Evolutionary conservation across 345 rosid species (phyloP), one percentile per base, ranked within the genome.

Genomic region (Linum lewisii): DNA sequence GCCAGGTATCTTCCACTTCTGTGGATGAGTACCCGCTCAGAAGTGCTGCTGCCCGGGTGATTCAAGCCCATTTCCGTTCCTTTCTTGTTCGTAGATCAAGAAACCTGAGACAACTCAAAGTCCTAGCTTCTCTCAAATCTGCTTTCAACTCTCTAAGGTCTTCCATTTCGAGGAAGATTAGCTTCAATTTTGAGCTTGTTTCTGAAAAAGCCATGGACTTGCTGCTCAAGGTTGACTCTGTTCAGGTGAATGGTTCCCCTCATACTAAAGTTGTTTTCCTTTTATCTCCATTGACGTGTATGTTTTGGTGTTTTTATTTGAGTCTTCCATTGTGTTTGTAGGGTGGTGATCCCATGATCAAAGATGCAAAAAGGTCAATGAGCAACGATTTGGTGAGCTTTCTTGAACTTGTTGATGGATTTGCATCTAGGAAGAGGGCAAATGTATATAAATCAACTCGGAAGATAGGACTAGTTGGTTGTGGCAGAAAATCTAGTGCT

Each of bases 31-130:
- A 26, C 67, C 66, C 89, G 16, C 70, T 87, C 1, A 78, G 81
- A 75, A 92, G 86, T 51, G 67, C 79, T 11, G 96, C 96, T 7
- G 96, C 98, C 24, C 79, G 90, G 22, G 78, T 92, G 32, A 92
- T 92, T 63, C 96, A 86, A 64, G 69, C 75, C 67, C 90, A 80
- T 74, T 92, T 88, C 66, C 86, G 95, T 0, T 73, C 84, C 25
- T 83, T 81, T 77, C 82, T 92, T 1, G 95, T 75, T 61, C 83
- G 72, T 24, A 81, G 96, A 84, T 92, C 96, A 51, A 74, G 80
- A 73, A 74, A 87, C 61, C 84, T 92, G 24, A 70, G 95, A 21
- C 82, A 86, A 66, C 96, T 88, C 70, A 80, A 86, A 67, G 84
- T 78, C 51, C 88, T 92, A 24, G 98, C 96, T 38, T 26, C 49